phyloP scores from a whole-genome alignment of 1,284 basidiomycete genomes.

The Boletus mariae region DNA sequence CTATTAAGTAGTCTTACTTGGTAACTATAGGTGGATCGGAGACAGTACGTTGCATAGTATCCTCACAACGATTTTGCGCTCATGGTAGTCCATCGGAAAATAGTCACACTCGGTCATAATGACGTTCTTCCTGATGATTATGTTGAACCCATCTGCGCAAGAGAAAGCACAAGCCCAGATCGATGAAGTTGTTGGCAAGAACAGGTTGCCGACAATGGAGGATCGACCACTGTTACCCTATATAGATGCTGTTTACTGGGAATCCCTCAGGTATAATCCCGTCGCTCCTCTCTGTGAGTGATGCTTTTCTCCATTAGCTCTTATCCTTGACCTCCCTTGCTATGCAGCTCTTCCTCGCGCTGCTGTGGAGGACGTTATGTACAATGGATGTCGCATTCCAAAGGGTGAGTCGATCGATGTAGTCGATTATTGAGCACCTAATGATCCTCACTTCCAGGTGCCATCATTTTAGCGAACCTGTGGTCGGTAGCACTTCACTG shows the following conservation, averaged over 20 bases:
- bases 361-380: slow-evolving; percentile 10
- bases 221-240: slow-evolving; percentile 32
- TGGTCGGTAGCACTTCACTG: slow-evolving; percentile 1
- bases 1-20: not conserved
- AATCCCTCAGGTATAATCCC: slow-evolving; percentile 17
- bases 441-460: not conserved
- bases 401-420: slow-evolving; percentile 3
- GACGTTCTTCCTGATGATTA: slow-evolving; percentile 36
- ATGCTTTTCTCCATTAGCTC: not conserved
- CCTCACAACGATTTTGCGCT: not conserved
- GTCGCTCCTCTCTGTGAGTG: slow-evolving; percentile 15
- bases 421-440: not conserved
- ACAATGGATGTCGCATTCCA: slow-evolving; percentile 11
- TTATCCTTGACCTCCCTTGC: not conserved
- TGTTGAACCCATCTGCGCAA: slow-evolving; percentile 32
- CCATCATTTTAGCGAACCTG: slow-evolving; percentile 8
- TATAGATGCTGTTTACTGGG: slow-evolving; percentile 30
- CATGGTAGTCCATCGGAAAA: not conserved
- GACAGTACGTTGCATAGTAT: slow-evolving; percentile 7
- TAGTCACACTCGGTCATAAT: slow-evolving; percentile 9
- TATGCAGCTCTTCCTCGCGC: slow-evolving; percentile 11
- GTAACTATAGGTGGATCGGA: slow-evolving; percentile 11
- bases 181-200: slow-evolving; percentile 29
- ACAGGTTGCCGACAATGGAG: slow-evolving; percentile 29
- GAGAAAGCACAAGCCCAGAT: slow-evolving; percentile 32